Percentiles rank a stretch among this genome's conserved stretches.
These are phyloP conservation scores for Alternaria infectoria DNA, from an alignment of 2,329 filamentous ascomycete genomes.

Conservation along the genomic window DNA sequence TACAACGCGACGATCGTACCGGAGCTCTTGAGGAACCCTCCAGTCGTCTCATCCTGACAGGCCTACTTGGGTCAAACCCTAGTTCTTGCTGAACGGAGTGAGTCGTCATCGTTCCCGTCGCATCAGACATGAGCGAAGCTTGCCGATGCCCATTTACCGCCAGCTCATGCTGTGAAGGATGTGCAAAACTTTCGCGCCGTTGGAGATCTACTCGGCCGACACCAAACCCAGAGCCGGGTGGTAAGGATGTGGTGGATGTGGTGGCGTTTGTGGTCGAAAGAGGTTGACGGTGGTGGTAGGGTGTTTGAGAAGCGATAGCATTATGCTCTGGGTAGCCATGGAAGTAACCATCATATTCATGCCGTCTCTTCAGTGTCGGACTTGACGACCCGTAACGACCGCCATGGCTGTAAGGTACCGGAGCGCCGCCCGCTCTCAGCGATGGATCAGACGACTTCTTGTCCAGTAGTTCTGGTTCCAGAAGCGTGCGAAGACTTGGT, in stretches of 20 bases:
- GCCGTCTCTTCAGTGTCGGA: slow-evolving; percentile 45
- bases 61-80: slow-evolving; percentile 34
- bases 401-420: slow-evolving; percentile 24
- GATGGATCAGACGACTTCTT: slow-evolving; percentile 36
- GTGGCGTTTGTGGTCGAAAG: slow-evolving; percentile 24
- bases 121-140: slow-evolving; percentile 35
- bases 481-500: slow-evolving; percentile 47
- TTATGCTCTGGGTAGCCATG: slow-evolving; percentile 35
- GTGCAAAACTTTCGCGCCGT: slow-evolving; percentile 30
- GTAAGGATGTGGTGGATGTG: slow-evolving; percentile 32
- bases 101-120: slow-evolving; percentile 15
- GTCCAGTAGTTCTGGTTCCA: slow-evolving; percentile 46
- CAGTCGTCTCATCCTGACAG: slow-evolving; percentile 39
- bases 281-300: slow-evolving; percentile 37
- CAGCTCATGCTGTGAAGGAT: slow-evolving; percentile 29
- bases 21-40: slow-evolving; percentile 44
- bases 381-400: slow-evolving; percentile 40
- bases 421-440: slow-evolving; percentile 27
- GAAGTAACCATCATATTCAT: slow-evolving; percentile 41
- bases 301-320: slow-evolving; percentile 35
- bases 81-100: slow-evolving; percentile 36
- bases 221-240: slow-evolving; percentile 28
- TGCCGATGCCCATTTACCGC: slow-evolving; percentile 28
- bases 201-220: slow-evolving; percentile 30
- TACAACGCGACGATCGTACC: slow-evolving; percentile 41